phyloP scores from a whole-genome alignment of 2,329 filamentous ascomycete genomes.

The Colletotrichum limetticola region DNA sequence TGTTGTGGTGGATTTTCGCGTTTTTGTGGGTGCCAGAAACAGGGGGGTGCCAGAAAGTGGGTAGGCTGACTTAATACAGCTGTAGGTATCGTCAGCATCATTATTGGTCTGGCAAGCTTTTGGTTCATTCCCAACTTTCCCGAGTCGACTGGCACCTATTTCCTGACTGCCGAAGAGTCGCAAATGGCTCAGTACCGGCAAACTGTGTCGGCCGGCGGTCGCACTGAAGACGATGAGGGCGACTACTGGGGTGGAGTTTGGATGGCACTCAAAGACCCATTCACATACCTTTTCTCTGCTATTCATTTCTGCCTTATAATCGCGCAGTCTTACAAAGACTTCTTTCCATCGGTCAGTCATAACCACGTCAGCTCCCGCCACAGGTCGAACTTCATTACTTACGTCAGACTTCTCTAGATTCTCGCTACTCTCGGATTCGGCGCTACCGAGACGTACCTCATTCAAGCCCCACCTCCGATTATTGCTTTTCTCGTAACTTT shows the following conservation, averaged over 20 bases:
- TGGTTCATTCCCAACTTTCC: slow-evolving; percentile 51
- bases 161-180: slow-evolving; percentile 50
- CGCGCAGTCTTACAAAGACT: slow-evolving; percentile 53
- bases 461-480: slow-evolving; percentile 53
- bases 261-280: slow-evolving; percentile 46
- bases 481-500: slow-evolving; percentile 53
- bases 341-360: slow-evolving; percentile 50
- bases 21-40: too few species aligned
- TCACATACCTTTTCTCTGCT: slow-evolving; percentile 48
- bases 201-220: slow-evolving; percentile 48
- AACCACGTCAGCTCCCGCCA: too few species aligned
- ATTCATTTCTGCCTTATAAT: slow-evolving; percentile 58
- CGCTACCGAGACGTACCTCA: slow-evolving; percentile 47
- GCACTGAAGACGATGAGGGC: slow-evolving; percentile 49
- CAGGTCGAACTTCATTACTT: not conserved
- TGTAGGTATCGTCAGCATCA: slow-evolving; percentile 44
- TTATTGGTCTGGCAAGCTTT: slow-evolving; percentile 44
- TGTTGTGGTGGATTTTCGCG: too few species aligned
- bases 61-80: too few species aligned
- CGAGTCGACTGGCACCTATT: slow-evolving; percentile 44
- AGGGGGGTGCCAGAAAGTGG: too few species aligned
- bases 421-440: slow-evolving; percentile 42
- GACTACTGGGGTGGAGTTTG: slow-evolving; percentile 51
- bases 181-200: slow-evolving; percentile 51
- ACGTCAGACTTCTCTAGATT: slow-evolving; percentile 36